Conservation (phyloP, 1,284 basidiomycete species). For the Marasmius fiardii region DNA sequence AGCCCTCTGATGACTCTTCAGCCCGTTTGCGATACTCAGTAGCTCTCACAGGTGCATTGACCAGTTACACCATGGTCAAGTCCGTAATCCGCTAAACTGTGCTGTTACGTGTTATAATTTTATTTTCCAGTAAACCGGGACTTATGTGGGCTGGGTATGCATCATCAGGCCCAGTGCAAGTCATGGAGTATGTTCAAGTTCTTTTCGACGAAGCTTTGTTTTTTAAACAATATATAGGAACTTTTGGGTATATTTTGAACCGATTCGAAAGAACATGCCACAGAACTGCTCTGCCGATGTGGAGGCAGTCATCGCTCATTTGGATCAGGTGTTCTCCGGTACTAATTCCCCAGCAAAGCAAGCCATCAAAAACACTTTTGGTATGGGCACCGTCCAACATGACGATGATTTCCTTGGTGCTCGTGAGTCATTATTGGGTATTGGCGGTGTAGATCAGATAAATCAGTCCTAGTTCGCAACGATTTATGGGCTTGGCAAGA, state of each 20-base stretch:
- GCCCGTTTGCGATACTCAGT: conserved; percentile 18
- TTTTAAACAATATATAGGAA: conserved; percentile 34
- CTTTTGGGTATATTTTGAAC: conserved; percentile 72
- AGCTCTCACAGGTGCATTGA: conserved; percentile 66
- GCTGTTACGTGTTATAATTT: conserved; percentile 15
- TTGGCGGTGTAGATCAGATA: background rate
- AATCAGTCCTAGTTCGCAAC: conserved; percentile 38
- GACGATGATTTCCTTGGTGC: conserved; percentile 61
- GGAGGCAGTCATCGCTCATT: conserved; percentile 56
- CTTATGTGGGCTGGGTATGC: conserved; percentile 68
- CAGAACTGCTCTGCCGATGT: conserved; percentile 72
- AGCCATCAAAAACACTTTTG: conserved; percentile 53
- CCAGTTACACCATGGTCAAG: conserved; percentile 72
- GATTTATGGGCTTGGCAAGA: conserved; percentile 65
- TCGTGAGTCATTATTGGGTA: background rate
- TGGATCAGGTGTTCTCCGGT: conserved; percentile 53
- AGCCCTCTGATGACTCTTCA: conserved; percentile 30
- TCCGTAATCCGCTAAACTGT: conserved; percentile 24
- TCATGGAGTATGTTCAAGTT: conserved; percentile 44
- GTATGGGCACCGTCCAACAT: conserved; percentile 53
- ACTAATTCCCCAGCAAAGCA: conserved; percentile 44
- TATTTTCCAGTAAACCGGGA: conserved; percentile 56
- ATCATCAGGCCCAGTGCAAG: conserved; percentile 70
- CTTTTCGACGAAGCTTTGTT: background rate
- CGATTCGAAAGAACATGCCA: conserved; percentile 66